Evolutionary conservation across 2,329 filamentous ascomycete genomes (phyloP).

Genomic region (Colletotrichum tabaci): DNA sequence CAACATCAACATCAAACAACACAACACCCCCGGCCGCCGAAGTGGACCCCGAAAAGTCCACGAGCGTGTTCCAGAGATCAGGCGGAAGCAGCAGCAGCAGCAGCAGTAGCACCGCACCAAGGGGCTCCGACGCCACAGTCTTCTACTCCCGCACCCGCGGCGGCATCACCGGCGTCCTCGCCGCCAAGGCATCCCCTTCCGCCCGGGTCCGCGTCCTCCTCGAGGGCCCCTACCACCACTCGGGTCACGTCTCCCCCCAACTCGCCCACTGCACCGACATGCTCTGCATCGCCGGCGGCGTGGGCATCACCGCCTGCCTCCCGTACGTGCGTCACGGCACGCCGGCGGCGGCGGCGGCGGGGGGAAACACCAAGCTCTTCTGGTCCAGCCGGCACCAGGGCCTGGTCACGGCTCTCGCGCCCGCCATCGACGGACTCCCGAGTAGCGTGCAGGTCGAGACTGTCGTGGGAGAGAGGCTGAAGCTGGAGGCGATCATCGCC

Average conservation of each 20-base stretch:
- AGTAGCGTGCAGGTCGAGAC: slow-evolving; percentile 30
- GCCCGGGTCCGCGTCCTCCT: slow-evolving; percentile 11
- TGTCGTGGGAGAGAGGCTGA: slow-evolving; percentile 26
- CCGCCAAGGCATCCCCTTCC: slow-evolving; percentile 13
- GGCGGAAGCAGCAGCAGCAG: no score
- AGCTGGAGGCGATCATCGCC: slow-evolving; percentile 9
- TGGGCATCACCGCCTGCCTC: slow-evolving; percentile 29
- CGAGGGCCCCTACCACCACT: slow-evolving; percentile 22
- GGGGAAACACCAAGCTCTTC: slow-evolving; percentile 8
- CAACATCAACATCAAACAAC: neutral
- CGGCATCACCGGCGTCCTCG: slow-evolving; percentile 4
- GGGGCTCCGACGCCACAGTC: neutral
- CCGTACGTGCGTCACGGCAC: slow-evolving; percentile 1
- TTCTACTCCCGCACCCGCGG: slow-evolving; percentile 13
- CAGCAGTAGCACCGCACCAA: neutral
- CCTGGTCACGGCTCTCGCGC: slow-evolving; percentile 9
- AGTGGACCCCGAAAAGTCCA: slow-evolving; percentile 22
- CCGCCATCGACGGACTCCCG: slow-evolving; percentile 19
- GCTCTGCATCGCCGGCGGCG: slow-evolving; percentile 33
- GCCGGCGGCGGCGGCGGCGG: no score
- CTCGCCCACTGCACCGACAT: slow-evolving; percentile 25
- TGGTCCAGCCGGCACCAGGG: slow-evolving; percentile 26
- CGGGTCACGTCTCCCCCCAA: slow-evolving; percentile 10
- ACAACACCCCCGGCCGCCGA: neutral
- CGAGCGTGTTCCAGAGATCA: neutral